Evolutionary conservation across 2,329 filamentous ascomycete genomes (phyloP), one percentile per base, ranked within the genome.

Genomic region (Chaetomiaceae sp.): DNA sequence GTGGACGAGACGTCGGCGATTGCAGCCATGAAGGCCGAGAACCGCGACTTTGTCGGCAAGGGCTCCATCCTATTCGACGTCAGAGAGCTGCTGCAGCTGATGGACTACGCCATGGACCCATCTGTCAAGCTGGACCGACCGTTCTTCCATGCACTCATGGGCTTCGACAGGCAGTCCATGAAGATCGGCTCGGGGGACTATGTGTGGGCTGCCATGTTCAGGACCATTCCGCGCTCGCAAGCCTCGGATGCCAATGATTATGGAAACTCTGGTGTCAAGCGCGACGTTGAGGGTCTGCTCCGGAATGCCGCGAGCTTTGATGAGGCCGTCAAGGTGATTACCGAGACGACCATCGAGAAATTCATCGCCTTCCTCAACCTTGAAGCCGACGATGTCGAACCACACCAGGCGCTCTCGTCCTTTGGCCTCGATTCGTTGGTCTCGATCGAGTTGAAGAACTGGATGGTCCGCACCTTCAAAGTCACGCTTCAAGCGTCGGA

Each of bases 401-500:
- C 60, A 49, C 44, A 63, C 45, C 36, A 37, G 54, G 65, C 47
- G 47, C 60, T 47, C 47, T 51, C 46, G 34, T 11, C 34, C 7
- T 8, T 29, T 39, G 27, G 46, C 22, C 22, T 48, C 14, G 46
- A 48, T 34, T 48, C 46, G 20, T 22, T 48, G 8, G 46, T 48
- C 22, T 48, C 46, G 2, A 48, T 48, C 27, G 46, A 48, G 46
- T 23, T 48, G 4, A 48, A 48, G 34, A 48, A 48, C 25, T 48
- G 46, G 46, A 48, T 63, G 38, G 43, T 51, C 5, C 57, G 49
- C 45, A 63, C 61, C 4, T 65, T 66, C 51, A 43, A 57, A 34
- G 54, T 51, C 4, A 31, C 56, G 0, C 38, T 67, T 8, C 66
- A 69, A 50, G 61, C 66, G 2, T 61, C 62, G 20, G 65, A 66